These are phyloP conservation scores for Eucalyptus dawsonii DNA, from an alignment of 345 rosid genomes.

Conservation along the genomic window DNA sequence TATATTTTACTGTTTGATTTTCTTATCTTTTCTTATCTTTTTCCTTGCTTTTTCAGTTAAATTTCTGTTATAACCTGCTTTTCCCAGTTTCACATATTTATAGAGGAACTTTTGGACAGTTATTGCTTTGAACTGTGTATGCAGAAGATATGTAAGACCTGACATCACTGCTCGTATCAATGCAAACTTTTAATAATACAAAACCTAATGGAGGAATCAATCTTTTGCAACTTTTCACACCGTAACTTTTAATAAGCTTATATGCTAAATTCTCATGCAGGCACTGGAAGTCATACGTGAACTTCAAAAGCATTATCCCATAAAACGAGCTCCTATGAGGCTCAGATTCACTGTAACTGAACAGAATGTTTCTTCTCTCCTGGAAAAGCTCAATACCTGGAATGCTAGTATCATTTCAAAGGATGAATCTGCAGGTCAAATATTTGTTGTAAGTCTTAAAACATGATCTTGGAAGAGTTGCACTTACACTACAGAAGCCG, in stretches of 20 bases:
- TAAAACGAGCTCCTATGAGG: constrained; percentile 90
- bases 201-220: background rate
- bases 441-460: constrained; percentile 49
- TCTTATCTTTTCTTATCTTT: background rate
- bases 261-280: constrained; percentile 16
- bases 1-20: background rate
- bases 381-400: constrained; percentile 59
- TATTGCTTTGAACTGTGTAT: background rate
- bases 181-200: background rate
- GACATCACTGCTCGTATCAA: background rate
- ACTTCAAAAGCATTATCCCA: constrained; percentile 90
- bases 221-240: background rate
- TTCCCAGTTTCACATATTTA: background rate
- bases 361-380: constrained; percentile 26
- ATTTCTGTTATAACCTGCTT: background rate
- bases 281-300: constrained; percentile 90
- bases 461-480: background rate
- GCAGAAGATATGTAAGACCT: background rate
- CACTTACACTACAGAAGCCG: background rate
- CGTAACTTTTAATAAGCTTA: background rate
- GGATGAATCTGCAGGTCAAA: constrained; percentile 62
- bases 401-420: constrained; percentile 52
- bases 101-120: background rate
- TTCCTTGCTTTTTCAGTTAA: background rate
- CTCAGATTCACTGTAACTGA: constrained; percentile 45